phyloP scores from a whole-genome alignment of 2,329 filamentous ascomycete genomes.

The Fusarium pseudograminearum region DNA sequence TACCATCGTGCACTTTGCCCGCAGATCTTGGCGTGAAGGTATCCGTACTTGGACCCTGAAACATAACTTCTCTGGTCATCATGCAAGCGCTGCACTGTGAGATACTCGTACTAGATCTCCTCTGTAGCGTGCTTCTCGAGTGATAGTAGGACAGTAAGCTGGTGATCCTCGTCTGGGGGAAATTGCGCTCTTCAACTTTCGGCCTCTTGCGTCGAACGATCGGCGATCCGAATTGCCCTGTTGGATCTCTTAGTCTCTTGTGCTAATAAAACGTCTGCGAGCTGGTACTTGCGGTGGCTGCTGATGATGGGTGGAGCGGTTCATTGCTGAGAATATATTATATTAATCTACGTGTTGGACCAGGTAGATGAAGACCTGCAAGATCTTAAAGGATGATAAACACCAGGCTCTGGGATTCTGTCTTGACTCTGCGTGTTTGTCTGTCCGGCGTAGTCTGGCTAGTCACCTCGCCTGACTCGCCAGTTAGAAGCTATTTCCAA shows the following conservation, averaged over 20 bases:
- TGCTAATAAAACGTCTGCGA: constrained; percentile 13
- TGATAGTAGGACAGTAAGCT: constrained; percentile 2
- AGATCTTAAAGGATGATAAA: constrained; percentile 12
- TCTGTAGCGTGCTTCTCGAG: background rate
- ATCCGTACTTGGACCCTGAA: constrained; percentile 7
- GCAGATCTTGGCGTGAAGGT: background rate
- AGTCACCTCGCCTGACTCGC: constrained; percentile 17
- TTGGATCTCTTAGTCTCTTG: constrained; percentile 3
- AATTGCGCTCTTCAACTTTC: constrained; percentile 10
- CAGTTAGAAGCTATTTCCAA: constrained; percentile 16
- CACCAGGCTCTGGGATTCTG: constrained; percentile 18
- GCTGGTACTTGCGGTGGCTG: constrained; percentile 4
- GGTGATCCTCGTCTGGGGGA: constrained; percentile 39
- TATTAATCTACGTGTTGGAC: background rate
- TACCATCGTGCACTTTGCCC: background rate
- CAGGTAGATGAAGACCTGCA: constrained; percentile 15
- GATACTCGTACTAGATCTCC: constrained; percentile 20
- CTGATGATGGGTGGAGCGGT: constrained; percentile 15
- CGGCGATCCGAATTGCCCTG: constrained; percentile 24
- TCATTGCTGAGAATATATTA: constrained; percentile 5
- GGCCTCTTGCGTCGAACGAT: constrained; percentile 10
- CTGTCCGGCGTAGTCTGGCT: background rate
- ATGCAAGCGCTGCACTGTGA: constrained; percentile 29
- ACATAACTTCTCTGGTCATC: constrained; percentile 7
- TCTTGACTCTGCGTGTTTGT: background rate